Percentiles rank a stretch among this genome's conserved stretches.
Conservation (phyloP, 495 filamentous ascomycete species). For the Pyronema omphalodes region DNA sequence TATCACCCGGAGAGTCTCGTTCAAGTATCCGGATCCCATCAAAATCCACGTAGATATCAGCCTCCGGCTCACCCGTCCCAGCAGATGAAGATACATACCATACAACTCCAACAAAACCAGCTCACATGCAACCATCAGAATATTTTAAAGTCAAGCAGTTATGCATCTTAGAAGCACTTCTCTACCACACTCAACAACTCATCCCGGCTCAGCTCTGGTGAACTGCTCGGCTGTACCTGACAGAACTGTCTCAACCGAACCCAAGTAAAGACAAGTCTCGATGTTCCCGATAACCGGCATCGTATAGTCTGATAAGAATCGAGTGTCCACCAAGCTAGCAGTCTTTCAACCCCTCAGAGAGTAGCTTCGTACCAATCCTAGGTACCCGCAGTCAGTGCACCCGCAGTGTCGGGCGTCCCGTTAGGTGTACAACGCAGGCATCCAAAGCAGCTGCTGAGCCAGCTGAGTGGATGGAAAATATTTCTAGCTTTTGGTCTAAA, state of each 20-base stretch:
- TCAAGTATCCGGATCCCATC: not conserved
- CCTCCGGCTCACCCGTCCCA: not conserved
- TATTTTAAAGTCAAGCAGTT: not conserved
- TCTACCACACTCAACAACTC: not conserved
- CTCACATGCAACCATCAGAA: not conserved
- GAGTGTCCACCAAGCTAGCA: not conserved
- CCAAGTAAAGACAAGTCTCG: not conserved
- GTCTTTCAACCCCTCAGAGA: not conserved
- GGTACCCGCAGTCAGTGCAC: not conserved
- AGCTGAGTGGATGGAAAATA: no score
- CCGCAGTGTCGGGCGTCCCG: not conserved
- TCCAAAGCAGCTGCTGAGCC: no score
- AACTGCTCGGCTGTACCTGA: not conserved
- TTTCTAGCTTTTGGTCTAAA: no score
- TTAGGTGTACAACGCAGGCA: not conserved
- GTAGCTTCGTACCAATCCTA: not conserved
- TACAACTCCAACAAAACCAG: not conserved
- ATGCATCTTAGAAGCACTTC: not conserved
- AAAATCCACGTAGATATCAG: not conserved
- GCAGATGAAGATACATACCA: not conserved
- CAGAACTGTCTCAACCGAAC: not conserved
- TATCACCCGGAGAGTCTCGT: not conserved
- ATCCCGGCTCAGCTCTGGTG: not conserved
- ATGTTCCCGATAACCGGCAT: not conserved
- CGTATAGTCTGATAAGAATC: not conserved